phyloP scores from a whole-genome alignment of 805 yeast species.

The Geotrichum ghanense region DNA sequence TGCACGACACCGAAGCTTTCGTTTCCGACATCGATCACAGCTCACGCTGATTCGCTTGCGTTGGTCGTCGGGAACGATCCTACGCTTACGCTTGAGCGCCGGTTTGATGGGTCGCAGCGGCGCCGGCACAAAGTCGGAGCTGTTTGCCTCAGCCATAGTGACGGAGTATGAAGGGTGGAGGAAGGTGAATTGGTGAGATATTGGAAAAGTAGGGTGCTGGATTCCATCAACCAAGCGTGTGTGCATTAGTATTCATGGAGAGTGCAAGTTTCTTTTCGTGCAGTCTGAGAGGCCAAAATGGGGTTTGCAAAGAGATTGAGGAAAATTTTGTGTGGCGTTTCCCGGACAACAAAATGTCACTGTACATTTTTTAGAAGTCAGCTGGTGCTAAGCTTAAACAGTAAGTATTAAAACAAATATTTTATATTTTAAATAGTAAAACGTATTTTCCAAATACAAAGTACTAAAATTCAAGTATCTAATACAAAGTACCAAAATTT shows the following conservation, averaged over 20 bases:
- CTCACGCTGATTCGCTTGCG: slow-evolving; percentile 1
- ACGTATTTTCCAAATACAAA: no score
- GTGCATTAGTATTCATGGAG: no score
- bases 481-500: no score
- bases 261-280: no score
- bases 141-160: background rate
- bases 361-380: background rate
- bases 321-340: background rate
- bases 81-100: background rate
- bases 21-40: background rate
- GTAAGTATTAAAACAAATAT: no score
- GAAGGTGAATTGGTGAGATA: background rate
- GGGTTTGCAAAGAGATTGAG: background rate
- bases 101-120: background rate
- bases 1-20: background rate
- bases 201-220: no score
- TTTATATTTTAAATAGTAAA: no score
- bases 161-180: background rate
- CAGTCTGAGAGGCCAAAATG: no score
- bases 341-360: background rate
- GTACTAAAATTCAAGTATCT: no score
- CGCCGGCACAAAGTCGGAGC: background rate
- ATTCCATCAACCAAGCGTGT: no score
- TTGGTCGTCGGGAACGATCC: background rate
- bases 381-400: background rate